Evolutionary conservation across 352 stramenopile genomes (phyloP), one percentile per base, ranked within the genome.

Genomic region (Peronospora destructor): DNA sequence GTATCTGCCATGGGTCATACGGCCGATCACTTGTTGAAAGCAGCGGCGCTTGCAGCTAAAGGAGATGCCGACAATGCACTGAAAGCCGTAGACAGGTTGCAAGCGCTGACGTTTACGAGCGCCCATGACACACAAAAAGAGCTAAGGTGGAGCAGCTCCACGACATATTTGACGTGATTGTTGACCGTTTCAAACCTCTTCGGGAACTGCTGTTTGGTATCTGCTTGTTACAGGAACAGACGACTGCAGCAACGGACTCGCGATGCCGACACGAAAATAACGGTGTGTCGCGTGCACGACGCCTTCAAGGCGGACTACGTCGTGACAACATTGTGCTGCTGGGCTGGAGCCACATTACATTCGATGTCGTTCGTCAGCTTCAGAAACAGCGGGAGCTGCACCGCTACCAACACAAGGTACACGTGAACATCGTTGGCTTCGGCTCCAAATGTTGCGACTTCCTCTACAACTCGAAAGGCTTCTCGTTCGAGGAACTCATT

Each of bases 1-100:
- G 81, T 92, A 14, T 90, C 81, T 0, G 78, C 78, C 6, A 89
- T 90, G 78, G 78, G 70, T 39, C 59, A 88, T 45, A 85, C 75
- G n/a, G 87, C 81, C n/a, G 78, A 90, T 47, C 72, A 62, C 25
- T 49, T 92, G 36, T 43, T 92, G 43, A 67, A 87, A 21, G 81
- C 81, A 0, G 71, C 87, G 29, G 69, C 77, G 9, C 61, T 75
- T 7, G 81, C 81, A 0, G 75, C 64, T 1, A 71, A 61, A 30
- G 81, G 78, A 12, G 69, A 90, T 33, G 61, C 71, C 2, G 41
- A 72, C 7, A 48, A 39, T 4, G 77, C 78, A 2, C 53, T 78
- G 9, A 23, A 64, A 1, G 49, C 82, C 40, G 73, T 92, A 9
- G 75, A 91, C 47, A 63, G 64, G 34, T 57, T 91, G 19, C 59